Evolutionary conservation across 2,329 filamentous ascomycete genomes (phyloP), one percentile per base, ranked within the genome.

Genomic region (Periglandula ipomoeae): DNA sequence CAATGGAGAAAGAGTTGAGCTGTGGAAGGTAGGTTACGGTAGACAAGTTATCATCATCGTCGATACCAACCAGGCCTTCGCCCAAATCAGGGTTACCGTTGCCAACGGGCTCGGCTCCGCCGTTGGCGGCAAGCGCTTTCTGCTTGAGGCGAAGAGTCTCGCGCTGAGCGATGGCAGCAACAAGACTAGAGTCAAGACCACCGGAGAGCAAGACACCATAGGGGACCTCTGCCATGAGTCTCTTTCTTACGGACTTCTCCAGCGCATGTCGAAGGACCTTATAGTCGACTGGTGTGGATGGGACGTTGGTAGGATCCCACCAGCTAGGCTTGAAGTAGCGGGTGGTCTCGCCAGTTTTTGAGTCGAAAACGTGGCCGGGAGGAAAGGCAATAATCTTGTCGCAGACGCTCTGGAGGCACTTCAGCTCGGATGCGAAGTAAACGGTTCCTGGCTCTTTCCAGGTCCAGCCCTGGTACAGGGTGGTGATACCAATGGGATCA

Each of bases 1-100:
- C 93, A 58, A 98, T 98, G 15, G 93, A 98, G 78, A 98, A 98
- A 15, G 90, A 96, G 81, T 97, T 94, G 68, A 98, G 82, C 69
- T 97, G 87, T 32, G 91, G 89, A 48, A 97, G 82, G 61, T 93
- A 88, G 48, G 90, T 93, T 54, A 95, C 81, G 13, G 90, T 95
- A 44, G 85, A 89, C 53, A 97, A 73, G 63, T 91, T 81, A 74
- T 95, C 85, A 51, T 91, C 81, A 64, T 95, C 90, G 61, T 97
- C 93, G 59, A 98, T 94, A 61, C 93, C 93, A 51, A 96, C 91
- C 42, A 97, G 78, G 44, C 87, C 81, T 61, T 85, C 82, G 52
- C 78, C 79, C 47, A 71, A 72, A 55, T 83, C 77, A 45, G 76
- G 69, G 58, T 82, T 76, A 52, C 70, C 49, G 58, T 82, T 76